Evolutionary conservation across 768 basidiomycete genomes (phyloP), one percentile per base, ranked within the genome.

Genomic region (Pilatotrama ljubarskyi): DNA sequence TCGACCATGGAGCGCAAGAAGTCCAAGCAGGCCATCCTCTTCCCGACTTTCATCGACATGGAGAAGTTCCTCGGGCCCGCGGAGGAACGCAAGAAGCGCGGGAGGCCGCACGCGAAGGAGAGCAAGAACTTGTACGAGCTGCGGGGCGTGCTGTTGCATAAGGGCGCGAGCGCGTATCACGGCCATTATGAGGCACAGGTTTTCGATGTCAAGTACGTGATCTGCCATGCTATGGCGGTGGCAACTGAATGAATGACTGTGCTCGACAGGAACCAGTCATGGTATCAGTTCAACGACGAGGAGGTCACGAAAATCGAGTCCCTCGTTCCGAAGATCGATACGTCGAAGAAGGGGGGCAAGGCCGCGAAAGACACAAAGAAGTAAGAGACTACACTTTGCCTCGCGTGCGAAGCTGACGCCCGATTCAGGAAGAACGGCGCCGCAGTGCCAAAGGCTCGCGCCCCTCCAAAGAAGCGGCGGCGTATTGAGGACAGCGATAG

Each of bases 261-360:
- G 29, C 29, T 44, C 24, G 29, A 36, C 59, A 93, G 90, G 51
- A 80, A 79, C 48, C 72, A 80, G 40, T 79, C 86, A 17, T 98
- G 96, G 95, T 95, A 87, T 69, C 86, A 89, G 61, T 98, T 93
- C 74, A 95, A 96, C 66, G 96, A 98, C 69, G 96, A 98, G 70
- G 73, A 74, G 4, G 92, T 96, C 4, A 86, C 85, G 0, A 82
- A 79, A 65, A 84, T 88, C 55, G 76, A 82, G 49, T 74, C 78
- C 25, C 75, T 87, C 3, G 81, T 81, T 26, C 80, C 83, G 56
- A 82, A 80, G 55, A 68, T 52, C 24, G 66, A 69, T 40, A 66
- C 61, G 55, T 50, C 67, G 38, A 66, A 75, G 69, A 68, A 78
- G 62, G 47, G 66, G 0, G 66, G 61, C 20, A 70, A 76, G 55